Percentiles rank a stretch among this genome's conserved stretches.
Conservation (phyloP, 495 filamentous ascomycete genomes). For the Trypethelium eluteriae region DNA sequence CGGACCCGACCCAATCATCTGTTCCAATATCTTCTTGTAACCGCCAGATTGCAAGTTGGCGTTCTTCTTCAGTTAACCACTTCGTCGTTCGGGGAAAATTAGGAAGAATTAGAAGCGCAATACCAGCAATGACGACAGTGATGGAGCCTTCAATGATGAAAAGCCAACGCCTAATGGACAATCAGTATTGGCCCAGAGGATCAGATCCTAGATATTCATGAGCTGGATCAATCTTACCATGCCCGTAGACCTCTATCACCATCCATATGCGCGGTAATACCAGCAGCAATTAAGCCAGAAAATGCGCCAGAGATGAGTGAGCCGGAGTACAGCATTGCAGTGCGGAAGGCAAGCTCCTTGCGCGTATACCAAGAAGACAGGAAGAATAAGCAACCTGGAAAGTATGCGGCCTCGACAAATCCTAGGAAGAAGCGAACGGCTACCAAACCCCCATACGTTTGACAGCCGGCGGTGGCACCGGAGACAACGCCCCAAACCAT, state of each 20-base stretch:
- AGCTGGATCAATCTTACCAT: constrained; percentile 32
- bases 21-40: constrained; percentile 72
- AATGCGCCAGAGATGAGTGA: constrained; percentile 36
- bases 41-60: constrained; percentile 59
- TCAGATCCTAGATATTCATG: constrained; percentile 29
- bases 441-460: constrained; percentile 45
- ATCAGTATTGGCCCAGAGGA: not conserved
- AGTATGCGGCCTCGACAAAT: constrained; percentile 36
- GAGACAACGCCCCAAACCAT: constrained; percentile 29
- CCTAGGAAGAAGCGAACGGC: constrained; percentile 43
- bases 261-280: constrained; percentile 31
- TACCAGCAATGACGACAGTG: constrained; percentile 47
- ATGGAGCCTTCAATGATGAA: constrained; percentile 71
- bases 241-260: constrained; percentile 40
- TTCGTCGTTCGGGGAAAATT: constrained; percentile 72
- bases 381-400: constrained; percentile 46
- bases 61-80: constrained; percentile 66
- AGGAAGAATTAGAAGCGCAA: constrained; percentile 57
- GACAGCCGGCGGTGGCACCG: constrained; percentile 34
- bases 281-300: constrained; percentile 34
- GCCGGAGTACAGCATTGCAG: constrained; percentile 42
- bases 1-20: constrained; percentile 45
- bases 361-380: constrained; percentile 54
- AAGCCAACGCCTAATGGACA: constrained; percentile 47
- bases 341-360: constrained; percentile 50